Evolutionary conservation across 2,329 filamentous ascomycete genomes (phyloP), one percentile per base, ranked within the genome.

Genomic region (Triangularia setosa): DNA sequence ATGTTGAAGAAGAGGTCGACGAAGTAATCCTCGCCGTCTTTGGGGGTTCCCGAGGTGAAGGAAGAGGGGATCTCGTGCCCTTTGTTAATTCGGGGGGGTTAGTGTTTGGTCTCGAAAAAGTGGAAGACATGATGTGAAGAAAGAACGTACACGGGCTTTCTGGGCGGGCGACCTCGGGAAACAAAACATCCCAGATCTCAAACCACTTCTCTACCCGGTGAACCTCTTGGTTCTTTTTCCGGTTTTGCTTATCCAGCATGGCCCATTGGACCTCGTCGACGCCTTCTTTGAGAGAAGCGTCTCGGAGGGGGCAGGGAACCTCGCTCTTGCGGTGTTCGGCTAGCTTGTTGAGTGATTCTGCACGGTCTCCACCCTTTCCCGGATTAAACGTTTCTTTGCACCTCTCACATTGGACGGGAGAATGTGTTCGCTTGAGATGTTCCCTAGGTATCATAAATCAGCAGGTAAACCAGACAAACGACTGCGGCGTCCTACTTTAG

Each of bases 201-300:
- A 69, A 72, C 72, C 72, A 73, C 48, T 72, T 72, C 55, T 73
- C 72, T 6, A 73, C 56, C 58, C 69, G 67, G 64, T 73, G 69
- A 27, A 64, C 65, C 40, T 73, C 71, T 53, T 73, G 71, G 48
- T 69, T 72, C 63, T 71, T 73, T 57, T 69, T 72, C 21, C 70
- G 65, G 60, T 70, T 72, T 53, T 73, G 68, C 58, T 68, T 69
- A 40, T 73, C 71, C 8, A 73, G 63, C 25, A 58, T 65, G 24
- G 67, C 67, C 72, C 72, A 73, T 18, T 73, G 71, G 11, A 61
- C 65, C 16, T 69, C 67, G 57, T 67, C 69, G 33, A 73, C 71
- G 3, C 72, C 72, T 25, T 73, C 72, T 33, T 69, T 69, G 8
- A 69, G 63, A 16, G 67, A 67, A 1, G 67, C 60, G 40, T 73